These are phyloP conservation scores for Cadophora sp. DNA, from an alignment of 2,329 filamentous ascomycete species.

Conservation along the genomic window DNA sequence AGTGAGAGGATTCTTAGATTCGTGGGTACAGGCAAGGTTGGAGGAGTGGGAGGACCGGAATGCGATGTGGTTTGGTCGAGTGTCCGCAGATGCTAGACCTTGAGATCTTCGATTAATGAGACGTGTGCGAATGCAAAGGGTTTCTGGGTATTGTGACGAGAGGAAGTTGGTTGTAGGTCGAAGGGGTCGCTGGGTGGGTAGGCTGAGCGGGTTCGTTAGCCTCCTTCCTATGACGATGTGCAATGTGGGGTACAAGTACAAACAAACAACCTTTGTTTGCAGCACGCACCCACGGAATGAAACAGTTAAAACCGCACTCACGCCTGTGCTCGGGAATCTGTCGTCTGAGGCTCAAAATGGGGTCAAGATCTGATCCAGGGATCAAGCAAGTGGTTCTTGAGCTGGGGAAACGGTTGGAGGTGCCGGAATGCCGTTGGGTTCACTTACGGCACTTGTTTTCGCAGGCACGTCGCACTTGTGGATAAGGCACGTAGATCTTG, in stretches of 20 bases:
- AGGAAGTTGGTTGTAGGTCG: not conserved
- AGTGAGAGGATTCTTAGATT: not conserved
- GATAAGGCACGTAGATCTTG: conserved; percentile 8
- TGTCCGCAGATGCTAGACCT: not conserved
- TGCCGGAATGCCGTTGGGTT: conserved; percentile 22
- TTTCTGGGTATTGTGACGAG: not conserved
- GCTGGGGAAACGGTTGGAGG: conserved; percentile 7
- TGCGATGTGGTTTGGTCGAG: not conserved
- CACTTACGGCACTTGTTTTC: conserved; percentile 3
- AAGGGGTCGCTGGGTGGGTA: not conserved
- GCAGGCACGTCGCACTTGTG: not conserved
- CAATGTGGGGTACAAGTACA: conserved; percentile 20
- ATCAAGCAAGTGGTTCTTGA: not conserved
- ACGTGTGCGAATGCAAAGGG: not conserved
- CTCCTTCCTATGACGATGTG: conserved; percentile 22
- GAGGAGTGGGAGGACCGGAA: not conserved
- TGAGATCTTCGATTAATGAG: not conserved
- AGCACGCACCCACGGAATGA: conserved; percentile 11
- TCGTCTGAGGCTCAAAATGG: conserved; percentile 1
- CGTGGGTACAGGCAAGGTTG: conserved; percentile 1
- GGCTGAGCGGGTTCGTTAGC: conserved; percentile 7
- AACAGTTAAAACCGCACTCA: not conserved
- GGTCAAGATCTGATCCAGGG: conserved; percentile 6
- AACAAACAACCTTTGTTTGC: conserved; percentile 16
- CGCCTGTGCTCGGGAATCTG: not conserved